Evolutionary conservation across 2,329 filamentous ascomycete species (phyloP), one percentile per base, ranked within the genome.

Genomic region (Verticillium zaregamsianum): DNA sequence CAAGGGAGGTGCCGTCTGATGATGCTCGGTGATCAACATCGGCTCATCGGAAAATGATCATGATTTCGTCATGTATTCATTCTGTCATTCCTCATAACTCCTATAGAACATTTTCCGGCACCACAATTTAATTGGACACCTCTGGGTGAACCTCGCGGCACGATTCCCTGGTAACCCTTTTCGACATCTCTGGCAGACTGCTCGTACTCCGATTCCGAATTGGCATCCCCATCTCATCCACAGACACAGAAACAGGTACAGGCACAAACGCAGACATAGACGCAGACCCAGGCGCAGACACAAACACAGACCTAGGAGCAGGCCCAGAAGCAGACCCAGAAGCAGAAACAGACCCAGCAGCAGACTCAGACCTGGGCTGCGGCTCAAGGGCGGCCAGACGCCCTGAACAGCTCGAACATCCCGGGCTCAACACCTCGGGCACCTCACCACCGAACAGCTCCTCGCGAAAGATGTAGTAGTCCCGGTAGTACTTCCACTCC

Each of bases 401-500:
- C 12, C 45, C 45, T 25, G 45, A 23, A 23, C 58, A 59, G 45
- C 55, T 17, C 45, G 32, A 17, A 52, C 64, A 66, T 5, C 57
- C 63, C 5, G 61, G 64, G 25, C 63, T 60, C n/a, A 59, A 31
- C 28, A 66, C 61, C 15, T 66, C 64, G 20, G 64, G 64, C 25
- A 55, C 40, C 57, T 57, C 33, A 6, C 60, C 63, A 3, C 28
- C 63, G 56, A 66, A 66, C 12, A 66, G 45, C 58, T 66, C 64
- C 7, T 62, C 45, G 33, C 60, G 58, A 59, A 61, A 66, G 55
- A 66, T 58, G 52, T 65, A 65, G 59, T 62, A 65, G 58, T 66
- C 64, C 23, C 64, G 64, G 28, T 65, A 66, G 3, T 40, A 66
- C 58, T 66, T 66, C 64, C 64, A 66, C 61, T 64, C 64, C 45